Evolutionary conservation across 2,329 filamentous ascomycete genomes (phyloP), one percentile per base, ranked within the genome.

Genomic region (Mycogone perniciosa): DNA sequence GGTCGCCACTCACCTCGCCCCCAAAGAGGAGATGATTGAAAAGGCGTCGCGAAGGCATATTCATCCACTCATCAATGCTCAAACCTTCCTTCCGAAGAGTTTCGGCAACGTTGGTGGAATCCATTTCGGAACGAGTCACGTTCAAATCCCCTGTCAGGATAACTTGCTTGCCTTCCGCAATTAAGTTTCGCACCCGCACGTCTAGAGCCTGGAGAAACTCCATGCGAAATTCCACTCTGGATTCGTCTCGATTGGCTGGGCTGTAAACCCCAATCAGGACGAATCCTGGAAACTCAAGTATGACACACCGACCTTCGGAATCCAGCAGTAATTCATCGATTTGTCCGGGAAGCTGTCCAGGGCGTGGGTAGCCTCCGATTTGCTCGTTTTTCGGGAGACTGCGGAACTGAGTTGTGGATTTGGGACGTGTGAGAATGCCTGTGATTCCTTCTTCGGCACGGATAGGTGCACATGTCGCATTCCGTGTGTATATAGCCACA

Each of bases 401-500:
- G 56, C 85, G 79, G 64, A 89, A 97, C 34, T 77, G 77, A 3
- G 75, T 83, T 2, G 80, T 76, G 1, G 86, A 86, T 59, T 82
- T 86, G 0, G 89, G 88, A 5, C 85, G 81, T 41, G 80, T 84
- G 10, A 96, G 78, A 5, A 89, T 74, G 11, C 93, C 93, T 0
- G 89, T 86, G 48, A 99, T 76, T n/a, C 93, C 93, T 72, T 97
- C 92, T 70, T 99, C 93, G 4, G 91, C 92, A 54, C 86, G 82
- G 29, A 96, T 88, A 0, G 93, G 93, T 4, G 84, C 81, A 67
- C 93, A 97, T 34, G 81, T 85, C 4, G 86, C 79, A 64, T 88
- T 93, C n/a, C 89, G 82, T 1, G 91, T 96, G 70, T 96, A 99
- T 34, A 99, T 89, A 4, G 86, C 93, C 2, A 99, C 92, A 2